Evolutionary conservation across 2,329 filamentous ascomycete genomes (phyloP).

Genomic region (Chaetomium strumarium): DNA sequence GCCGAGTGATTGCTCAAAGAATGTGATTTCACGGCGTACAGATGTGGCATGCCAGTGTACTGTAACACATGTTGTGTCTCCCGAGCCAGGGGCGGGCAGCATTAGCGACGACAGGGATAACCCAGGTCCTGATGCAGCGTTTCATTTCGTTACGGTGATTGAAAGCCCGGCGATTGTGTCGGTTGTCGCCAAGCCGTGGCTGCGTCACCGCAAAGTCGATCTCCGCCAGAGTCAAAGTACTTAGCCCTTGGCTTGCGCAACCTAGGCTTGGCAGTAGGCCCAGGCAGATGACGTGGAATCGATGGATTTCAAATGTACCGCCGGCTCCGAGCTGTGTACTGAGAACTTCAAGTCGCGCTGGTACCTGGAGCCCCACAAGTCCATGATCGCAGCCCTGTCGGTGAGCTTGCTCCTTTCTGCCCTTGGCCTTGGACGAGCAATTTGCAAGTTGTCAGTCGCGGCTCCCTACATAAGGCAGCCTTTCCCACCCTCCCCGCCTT

Average conservation of each 20-base stretch:
- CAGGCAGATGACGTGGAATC: slow-evolving; percentile 6
- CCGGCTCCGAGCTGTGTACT: slow-evolving; percentile 15
- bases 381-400: slow-evolving; percentile 23
- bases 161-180: slow-evolving; percentile 19
- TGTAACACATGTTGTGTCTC: slow-evolving; percentile 12
- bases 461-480: slow-evolving; percentile 25
- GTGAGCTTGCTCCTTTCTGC: slow-evolving; percentile 19
- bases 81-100: slow-evolving; percentile 20
- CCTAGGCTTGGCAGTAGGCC: slow-evolving; percentile 12
- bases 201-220: slow-evolving; percentile 27
- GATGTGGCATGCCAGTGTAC: slow-evolving; percentile 20
- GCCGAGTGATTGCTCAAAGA: background rate
- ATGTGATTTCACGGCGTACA: slow-evolving; percentile 14
- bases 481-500: slow-evolving; percentile 15
- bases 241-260: slow-evolving; percentile 7
- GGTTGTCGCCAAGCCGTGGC: slow-evolving; percentile 22
- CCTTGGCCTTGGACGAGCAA: slow-evolving; percentile 20
- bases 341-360: slow-evolving; percentile 13
- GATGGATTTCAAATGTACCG: slow-evolving; percentile 9
- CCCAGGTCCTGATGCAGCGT: slow-evolving; percentile 22
- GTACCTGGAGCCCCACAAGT: slow-evolving; percentile 19
- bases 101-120: slow-evolving; percentile 20
- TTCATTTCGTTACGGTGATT: slow-evolving; percentile 24
- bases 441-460: slow-evolving; percentile 23
- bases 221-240: slow-evolving; percentile 14